Base-by-base conservation (phyloP, 208 protist genomes). In the Naegleria fowleri region DNA sequence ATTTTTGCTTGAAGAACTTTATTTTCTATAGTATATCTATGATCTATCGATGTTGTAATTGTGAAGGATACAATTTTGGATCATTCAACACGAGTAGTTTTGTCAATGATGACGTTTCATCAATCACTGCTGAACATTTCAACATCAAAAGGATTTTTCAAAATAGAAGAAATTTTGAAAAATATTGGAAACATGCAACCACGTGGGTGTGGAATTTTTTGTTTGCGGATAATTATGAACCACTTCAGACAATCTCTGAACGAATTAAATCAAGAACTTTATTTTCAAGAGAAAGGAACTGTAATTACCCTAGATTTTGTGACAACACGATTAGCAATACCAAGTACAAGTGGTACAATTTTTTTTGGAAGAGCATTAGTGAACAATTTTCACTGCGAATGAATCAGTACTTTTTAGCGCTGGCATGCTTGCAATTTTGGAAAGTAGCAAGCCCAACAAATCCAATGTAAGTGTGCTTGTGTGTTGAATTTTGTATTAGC, bases 381-480 rank as follows among this genome's bases (percentile, higher is more conserved):
- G 98, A 99, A 92, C 98, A 99, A 94, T 99, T 99, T 90, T 90
- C 93, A 3, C 93, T 96, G 11, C 95, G 97, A 15, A 94, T 98
- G 41, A 99, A 99, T 93, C 94, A 98, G 58, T 99, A 99, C 92
- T 99, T 99, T 94, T 92, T 99, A 38, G 90, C 99, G 6, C 97
- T 99, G 15, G 93, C 95, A 13, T 91, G 94, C 43, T 92, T 99
- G 7, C 97, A 99, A 93, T 96, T 98, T 90, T 95, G 98, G 43
- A 95, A 95, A 39, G 91, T 96, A 55, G 96, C 97, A 92, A 97
- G 97, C 6, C 97, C 98, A 0, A 96, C 98, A 5, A 98, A 96
- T 94, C 96, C 96, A 41, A 93, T 97, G 19, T 97, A 96, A 88
- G 87, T 76, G 96, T 75, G 15, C 5, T 5, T 19, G 51, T 84